Evolutionary conservation across 768 basidiomycete genomes (phyloP).

Genomic region (Russula virescens): DNA sequence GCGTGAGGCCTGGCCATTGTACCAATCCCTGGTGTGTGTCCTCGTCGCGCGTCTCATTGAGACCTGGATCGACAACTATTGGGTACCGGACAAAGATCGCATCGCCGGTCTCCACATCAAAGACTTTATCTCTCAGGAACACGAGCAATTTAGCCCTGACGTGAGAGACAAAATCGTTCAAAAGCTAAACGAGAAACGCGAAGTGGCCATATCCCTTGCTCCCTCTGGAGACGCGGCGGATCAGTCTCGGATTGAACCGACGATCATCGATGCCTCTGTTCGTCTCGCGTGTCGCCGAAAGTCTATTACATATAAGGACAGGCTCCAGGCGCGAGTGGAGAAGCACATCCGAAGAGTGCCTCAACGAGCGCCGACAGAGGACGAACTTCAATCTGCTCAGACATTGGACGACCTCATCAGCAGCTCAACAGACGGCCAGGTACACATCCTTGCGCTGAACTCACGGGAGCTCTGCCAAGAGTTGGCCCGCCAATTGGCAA

Average conservation of each 20-base stretch:
- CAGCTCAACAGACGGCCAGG: background rate
- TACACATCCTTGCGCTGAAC: conserved; percentile 13
- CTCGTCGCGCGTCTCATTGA: conserved; percentile 13
- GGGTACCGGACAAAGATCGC: conserved; percentile 11
- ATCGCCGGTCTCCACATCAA: conserved; percentile 18
- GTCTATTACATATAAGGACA: conserved; percentile 1
- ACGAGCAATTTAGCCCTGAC: background rate
- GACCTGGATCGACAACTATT: conserved; percentile 15
- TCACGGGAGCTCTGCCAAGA: conserved; percentile 12
- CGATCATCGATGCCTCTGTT: background rate
- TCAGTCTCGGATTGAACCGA: background rate
- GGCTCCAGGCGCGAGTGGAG: conserved; percentile 5
- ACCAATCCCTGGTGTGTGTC: conserved; percentile 3
- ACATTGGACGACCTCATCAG: conserved; percentile 6
- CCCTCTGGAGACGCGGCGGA: background rate
- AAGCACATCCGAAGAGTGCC: conserved; percentile 3
- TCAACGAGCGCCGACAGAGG: conserved; percentile 1
- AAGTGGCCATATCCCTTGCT: conserved; percentile 8
- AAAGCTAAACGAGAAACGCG: conserved; percentile 7
- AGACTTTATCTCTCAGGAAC: background rate
- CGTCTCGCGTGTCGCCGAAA: conserved; percentile 13
- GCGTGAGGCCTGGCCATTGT: conserved; percentile 4
- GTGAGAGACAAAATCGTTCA: conserved; percentile 6
- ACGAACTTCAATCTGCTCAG: background rate
- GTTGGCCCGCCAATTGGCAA: conserved; percentile 16